Conservation (phyloP, 2,329 filamentous ascomycete species). For the Raffaelea ambrosiae region DNA sequence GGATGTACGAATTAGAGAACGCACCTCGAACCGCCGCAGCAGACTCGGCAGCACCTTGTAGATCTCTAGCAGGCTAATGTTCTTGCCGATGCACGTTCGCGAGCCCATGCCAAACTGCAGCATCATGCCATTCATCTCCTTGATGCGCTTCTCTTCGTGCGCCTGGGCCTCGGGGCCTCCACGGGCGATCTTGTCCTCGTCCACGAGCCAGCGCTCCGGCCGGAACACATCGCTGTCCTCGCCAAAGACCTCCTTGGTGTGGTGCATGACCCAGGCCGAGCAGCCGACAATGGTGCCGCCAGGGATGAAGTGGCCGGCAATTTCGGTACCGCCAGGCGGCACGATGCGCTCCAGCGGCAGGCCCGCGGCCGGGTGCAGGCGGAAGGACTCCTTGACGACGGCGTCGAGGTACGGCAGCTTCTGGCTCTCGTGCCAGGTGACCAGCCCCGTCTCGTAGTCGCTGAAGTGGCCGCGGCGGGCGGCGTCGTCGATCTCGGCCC, state of each 20-base stretch:
- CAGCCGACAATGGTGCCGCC: slow-evolving; percentile 68
- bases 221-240: slow-evolving; percentile 55
- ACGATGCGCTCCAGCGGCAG: slow-evolving; percentile 67
- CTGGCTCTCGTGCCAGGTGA: slow-evolving; percentile 62
- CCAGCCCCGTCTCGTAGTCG: slow-evolving; percentile 47
- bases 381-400: slow-evolving; percentile 69
- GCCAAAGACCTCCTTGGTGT: slow-evolving; percentile 59
- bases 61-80: slow-evolving; percentile 54
- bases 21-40: slow-evolving; percentile 55
- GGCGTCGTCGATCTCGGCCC: slow-evolving; percentile 54
- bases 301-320: slow-evolving; percentile 52
- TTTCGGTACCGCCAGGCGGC: slow-evolving; percentile 53
- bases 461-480: slow-evolving; percentile 41
- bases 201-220: slow-evolving; percentile 58
- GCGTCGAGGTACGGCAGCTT: slow-evolving; percentile 69
- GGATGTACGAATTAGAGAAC: slow-evolving; percentile 16
- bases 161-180: slow-evolving; percentile 16
- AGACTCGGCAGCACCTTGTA: slow-evolving; percentile 55
- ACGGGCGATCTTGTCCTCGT: slow-evolving; percentile 21
- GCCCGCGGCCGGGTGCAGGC: slow-evolving; percentile 65
- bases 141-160: slow-evolving; percentile 43
- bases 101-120: slow-evolving; percentile 66
- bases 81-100: slow-evolving; percentile 62
- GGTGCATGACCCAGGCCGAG: slow-evolving; percentile 67
- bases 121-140: slow-evolving; percentile 62